Base-by-base conservation (phyloP, 805 yeast genomes). In the Ogataea salicorniae region DNA sequence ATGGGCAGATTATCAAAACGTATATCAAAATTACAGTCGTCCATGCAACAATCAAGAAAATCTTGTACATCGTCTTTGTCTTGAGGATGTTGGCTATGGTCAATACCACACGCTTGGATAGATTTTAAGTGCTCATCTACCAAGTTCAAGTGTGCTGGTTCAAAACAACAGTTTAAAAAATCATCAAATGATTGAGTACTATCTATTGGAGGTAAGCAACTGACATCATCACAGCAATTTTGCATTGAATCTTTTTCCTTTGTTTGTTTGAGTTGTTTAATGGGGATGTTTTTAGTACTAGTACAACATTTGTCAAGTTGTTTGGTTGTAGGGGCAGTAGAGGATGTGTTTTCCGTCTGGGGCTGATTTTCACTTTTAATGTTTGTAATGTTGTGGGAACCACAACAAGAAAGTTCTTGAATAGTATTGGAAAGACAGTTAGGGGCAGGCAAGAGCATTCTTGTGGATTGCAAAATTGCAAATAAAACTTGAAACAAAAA, bases 11-110 rank as follows among this genome's bases (percentile, higher is more conserved):
- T 16, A 43, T 44, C 52, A 15, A 39, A 34, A 16, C 59, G 53
- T 33, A 46, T 47, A 17, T 56, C 64, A 41, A 60, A 56, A 37
- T 57, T 51, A 45, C 64, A 60, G 37, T 52, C 54, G 16, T 59
- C 63, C 46, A 59, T 50, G 41, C 63, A 60, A 42, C 60, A 58
- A 26, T 60, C 64, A 6, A 47, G 37, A 11, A 41, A 38, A 16
- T 47, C 52, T 16, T 31, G 31, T 9, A 26, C 31, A 4, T 26
- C 31, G 36, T 26, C n/a, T 15, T 26, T 31, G 34, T 45, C 31
- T 17, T 39, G 45, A 31, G 34, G 41, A 20, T 38, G 42, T 13
- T 42, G 51, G 14, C 45, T 13, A 34, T 34, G 35, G 17, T 36
- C n/a, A 33, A n/a, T 14, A 14, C 39, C 46, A 42, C 48, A 45